Percentiles rank a stretch among this genome's conserved stretches.
phyloP scores from a whole-genome alignment of 2,329 filamentous ascomycete species.

The Pezicula neosporulosa region DNA sequence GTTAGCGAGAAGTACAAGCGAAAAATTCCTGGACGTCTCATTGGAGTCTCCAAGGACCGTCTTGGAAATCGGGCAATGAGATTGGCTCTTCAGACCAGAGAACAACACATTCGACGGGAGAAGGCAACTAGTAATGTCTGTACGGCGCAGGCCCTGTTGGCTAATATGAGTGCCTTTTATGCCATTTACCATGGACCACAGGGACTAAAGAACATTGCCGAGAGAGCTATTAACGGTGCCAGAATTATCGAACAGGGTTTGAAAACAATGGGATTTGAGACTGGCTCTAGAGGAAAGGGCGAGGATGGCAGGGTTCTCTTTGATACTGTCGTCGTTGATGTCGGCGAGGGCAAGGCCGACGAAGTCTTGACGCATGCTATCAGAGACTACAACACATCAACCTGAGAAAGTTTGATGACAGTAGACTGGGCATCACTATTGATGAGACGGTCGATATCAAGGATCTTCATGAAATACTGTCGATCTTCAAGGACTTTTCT shows the following conservation, averaged over 20 bases:
- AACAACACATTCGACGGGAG: conserved; percentile 94
- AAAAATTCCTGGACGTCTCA: conserved; percentile 86
- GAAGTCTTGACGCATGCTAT: conserved; percentile 48
- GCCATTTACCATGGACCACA: conserved; percentile 88
- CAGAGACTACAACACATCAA: conserved; percentile 49
- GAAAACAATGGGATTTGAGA: conserved; percentile 58
- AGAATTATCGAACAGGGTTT: conserved; percentile 65
- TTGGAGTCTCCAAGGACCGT: conserved; percentile 89
- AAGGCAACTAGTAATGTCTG: conserved; percentile 98
- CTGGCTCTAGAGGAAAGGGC: conserved; percentile 53
- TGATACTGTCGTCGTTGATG: conserved; percentile 73
- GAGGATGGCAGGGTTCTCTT: conserved; percentile 61
- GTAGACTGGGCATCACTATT: conserved; percentile 68
- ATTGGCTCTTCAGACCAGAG: conserved; percentile 84
- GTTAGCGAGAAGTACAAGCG: conserved; percentile 89
- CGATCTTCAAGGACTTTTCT: conserved; percentile 44
- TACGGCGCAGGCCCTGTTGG: conserved; percentile 88
- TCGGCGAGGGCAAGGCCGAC: conserved; percentile 46
- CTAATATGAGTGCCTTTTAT: conserved; percentile 95
- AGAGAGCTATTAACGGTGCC: conserved; percentile 70
- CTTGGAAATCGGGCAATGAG: conserved; percentile 78
- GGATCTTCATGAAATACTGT: conserved; percentile 54
- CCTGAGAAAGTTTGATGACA: conserved; percentile 57
- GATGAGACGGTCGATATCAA: conserved; percentile 67
- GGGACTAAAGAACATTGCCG: conserved; percentile 79